Percentiles rank a stretch among this genome's conserved stretches.
phyloP scores from a whole-genome alignment of 2,329 filamentous ascomycete species.

The Botrytis squamosa region DNA sequence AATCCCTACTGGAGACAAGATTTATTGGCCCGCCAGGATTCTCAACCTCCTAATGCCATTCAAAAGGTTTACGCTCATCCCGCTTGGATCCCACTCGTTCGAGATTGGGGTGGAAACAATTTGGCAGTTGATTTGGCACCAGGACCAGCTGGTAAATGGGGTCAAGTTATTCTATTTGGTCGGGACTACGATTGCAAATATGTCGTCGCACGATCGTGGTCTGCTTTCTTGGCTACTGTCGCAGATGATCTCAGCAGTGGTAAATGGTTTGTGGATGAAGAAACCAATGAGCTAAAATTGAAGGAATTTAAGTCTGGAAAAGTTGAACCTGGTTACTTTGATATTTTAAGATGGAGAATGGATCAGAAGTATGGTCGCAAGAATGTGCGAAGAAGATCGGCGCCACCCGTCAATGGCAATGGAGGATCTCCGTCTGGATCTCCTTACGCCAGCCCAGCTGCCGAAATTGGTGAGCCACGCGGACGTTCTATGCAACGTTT shows the following conservation, averaged over 20 bases:
- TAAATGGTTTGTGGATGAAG: constrained; percentile 91
- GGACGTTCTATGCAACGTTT: constrained; percentile 72
- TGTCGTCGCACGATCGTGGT: constrained; percentile 91
- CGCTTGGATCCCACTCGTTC: constrained; percentile 91
- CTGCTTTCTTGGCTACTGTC: constrained; percentile 77
- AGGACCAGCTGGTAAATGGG: constrained; percentile 87
- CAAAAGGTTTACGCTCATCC: constrained; percentile 93
- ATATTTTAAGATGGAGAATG: constrained; percentile 90
- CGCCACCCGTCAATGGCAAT: constrained; percentile 37
- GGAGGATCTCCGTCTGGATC: constrained; percentile 49
- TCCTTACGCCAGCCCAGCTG: constrained; percentile 65
- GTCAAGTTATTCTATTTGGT: constrained; percentile 93
- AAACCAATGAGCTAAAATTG: constrained; percentile 85
- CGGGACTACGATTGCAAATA: constrained; percentile 99
- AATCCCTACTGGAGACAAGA: constrained; percentile 78
- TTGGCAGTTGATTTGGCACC: constrained; percentile 90
- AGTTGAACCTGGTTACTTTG: constrained; percentile 89
- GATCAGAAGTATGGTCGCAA: constrained; percentile 86
- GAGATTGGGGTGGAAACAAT: constrained; percentile 99
- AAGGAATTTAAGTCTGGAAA: constrained; percentile 86
- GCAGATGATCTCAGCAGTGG: constrained; percentile 89
- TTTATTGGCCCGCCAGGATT: constrained; percentile 80
- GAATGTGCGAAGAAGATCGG: constrained; percentile 53
- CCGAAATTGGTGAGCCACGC: constrained; percentile 59
- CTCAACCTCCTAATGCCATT: constrained; percentile 79